Conservation (phyloP, 2,329 filamentous ascomycete genomes). For the Fusarium graminum region DNA sequence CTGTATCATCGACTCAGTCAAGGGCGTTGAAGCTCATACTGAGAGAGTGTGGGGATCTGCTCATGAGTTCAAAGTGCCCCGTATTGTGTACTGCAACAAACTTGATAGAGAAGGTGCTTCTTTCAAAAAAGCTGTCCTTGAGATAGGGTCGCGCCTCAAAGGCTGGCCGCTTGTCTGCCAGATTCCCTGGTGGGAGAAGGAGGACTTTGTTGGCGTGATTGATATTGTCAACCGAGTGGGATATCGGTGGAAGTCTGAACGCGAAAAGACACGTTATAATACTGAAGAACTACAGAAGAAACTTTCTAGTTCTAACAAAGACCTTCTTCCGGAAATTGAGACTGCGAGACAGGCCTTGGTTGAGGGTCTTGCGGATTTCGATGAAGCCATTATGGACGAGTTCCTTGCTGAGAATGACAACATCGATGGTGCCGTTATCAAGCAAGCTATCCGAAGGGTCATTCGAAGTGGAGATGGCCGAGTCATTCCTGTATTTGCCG, state of each 20-base stretch:
- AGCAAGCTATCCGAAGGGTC: constrained; percentile 78
- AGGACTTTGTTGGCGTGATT: constrained; percentile 83
- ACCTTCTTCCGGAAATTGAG: constrained; percentile 75
- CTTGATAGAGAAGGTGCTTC: constrained; percentile 80
- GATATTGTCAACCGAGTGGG: constrained; percentile 83
- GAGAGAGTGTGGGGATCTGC: constrained; percentile 97
- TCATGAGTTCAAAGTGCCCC: constrained; percentile 84
- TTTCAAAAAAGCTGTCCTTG: constrained; percentile 86
- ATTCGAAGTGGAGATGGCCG: constrained; percentile 76
- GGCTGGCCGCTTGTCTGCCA: constrained; percentile 93
- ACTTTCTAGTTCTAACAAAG: constrained; percentile 60
- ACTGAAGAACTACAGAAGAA: constrained; percentile 54
- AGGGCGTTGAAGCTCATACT: constrained; percentile 95
- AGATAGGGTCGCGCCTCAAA: constrained; percentile 82
- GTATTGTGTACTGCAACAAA: constrained; percentile 83
- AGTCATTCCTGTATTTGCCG: constrained; percentile 89
- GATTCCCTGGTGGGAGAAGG: constrained; percentile 92
- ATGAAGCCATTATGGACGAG: constrained; percentile 85
- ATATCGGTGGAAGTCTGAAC: constrained; percentile 74
- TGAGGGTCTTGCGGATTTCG: constrained; percentile 87
- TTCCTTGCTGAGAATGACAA: constrained; percentile 85
- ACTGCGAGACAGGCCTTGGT: constrained; percentile 82
- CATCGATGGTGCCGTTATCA: constrained; percentile 75
- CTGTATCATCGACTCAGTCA: constrained; percentile 93
- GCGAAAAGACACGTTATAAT: constrained; percentile 55